These are phyloP conservation scores for Arxiozyma telluris DNA, from an alignment of 1,139 yeast species.

Conservation along the genomic window DNA sequence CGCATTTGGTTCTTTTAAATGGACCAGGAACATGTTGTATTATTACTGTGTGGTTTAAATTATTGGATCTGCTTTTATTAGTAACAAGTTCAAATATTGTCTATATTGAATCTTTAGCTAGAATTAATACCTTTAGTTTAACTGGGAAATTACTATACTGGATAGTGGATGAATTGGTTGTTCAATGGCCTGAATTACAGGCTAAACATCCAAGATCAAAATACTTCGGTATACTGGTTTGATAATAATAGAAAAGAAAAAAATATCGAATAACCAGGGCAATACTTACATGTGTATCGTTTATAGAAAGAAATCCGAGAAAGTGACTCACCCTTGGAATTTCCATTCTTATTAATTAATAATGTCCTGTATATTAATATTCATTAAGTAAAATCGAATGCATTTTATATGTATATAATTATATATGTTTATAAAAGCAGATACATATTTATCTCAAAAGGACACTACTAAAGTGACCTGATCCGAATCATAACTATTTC, in stretches of 20 bases:
- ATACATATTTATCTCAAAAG: background rate
- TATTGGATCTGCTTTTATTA: conserved; percentile 40
- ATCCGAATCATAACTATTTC: background rate
- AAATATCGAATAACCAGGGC: too few relatives aligned
- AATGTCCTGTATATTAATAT: background rate
- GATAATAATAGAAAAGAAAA: conserved; percentile 1
- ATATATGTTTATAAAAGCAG: conserved; percentile 4
- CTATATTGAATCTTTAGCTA: conserved; percentile 81
- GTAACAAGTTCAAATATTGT: conserved; percentile 45
- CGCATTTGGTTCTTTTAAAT: conserved; percentile 48
- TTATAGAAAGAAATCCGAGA: background rate
- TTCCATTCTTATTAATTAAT: background rate
- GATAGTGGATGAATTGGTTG: conserved; percentile 66
- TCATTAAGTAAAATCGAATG: conserved; percentile 1
- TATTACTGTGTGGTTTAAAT: conserved; percentile 61
- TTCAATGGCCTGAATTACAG: conserved; percentile 75
- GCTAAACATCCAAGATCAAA: conserved; percentile 52
- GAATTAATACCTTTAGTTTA: conserved; percentile 67
- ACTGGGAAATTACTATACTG: conserved; percentile 67
- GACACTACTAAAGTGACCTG: background rate
- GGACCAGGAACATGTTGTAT: conserved; percentile 83
- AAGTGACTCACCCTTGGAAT: background rate
- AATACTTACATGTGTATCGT: background rate
- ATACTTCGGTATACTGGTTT: conserved; percentile 65
- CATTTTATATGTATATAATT: background rate